Evolutionary conservation across 1,284 basidiomycete genomes (phyloP), one percentile per base, ranked within the genome.

Genomic region (Pseudozyma tsukubaensis): DNA sequence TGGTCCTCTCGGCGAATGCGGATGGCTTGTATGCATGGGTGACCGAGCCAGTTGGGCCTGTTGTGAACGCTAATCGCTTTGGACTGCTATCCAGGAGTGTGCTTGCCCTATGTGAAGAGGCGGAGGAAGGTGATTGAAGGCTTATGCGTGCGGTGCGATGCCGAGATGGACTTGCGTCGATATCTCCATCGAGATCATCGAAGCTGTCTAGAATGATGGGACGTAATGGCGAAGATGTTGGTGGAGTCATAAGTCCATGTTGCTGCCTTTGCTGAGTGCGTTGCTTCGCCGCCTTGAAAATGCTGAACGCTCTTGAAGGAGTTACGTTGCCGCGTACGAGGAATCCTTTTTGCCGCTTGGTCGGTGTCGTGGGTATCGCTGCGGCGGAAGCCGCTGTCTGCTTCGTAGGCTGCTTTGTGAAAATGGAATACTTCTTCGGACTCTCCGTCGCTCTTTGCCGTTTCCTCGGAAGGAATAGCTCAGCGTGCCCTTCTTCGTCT

Each of bases 311-410:
- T 14, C 66, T 57, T 7, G 76, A 78, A 0, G 78, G 78, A 0
- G 78, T 80, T 3, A 80, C 78, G 29, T 73, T 80, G n/a, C 78
- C 78, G 24, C 69, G 67, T 13, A 80, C 51, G 14, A 68, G 34
- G 58, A 77, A 66, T n/a, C 62, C 49, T 29, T 63, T 70, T 16
- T 62, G 59, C 4, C 59, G 59, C 45, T 70, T 71, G 11, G 67
- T 61, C 0, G 72, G 67, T 12, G 72, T 70, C 4, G 59, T 55
- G 1, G 60, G 61, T 9, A 58, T 64, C 21, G 69, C 62, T 14
- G 69, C 62, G 0, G 53, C 50, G 0, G 36, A 40, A 3, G 67
- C 67, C 9, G 60, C 44, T 19, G 59, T 59, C 45, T 70, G 61
- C 29, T 64, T 64, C 29, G 61, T 16, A 4, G 49, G 47, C 19